phyloP scores from a whole-genome alignment of 441 rosid genomes.

The Manihot esculenta region DNA sequence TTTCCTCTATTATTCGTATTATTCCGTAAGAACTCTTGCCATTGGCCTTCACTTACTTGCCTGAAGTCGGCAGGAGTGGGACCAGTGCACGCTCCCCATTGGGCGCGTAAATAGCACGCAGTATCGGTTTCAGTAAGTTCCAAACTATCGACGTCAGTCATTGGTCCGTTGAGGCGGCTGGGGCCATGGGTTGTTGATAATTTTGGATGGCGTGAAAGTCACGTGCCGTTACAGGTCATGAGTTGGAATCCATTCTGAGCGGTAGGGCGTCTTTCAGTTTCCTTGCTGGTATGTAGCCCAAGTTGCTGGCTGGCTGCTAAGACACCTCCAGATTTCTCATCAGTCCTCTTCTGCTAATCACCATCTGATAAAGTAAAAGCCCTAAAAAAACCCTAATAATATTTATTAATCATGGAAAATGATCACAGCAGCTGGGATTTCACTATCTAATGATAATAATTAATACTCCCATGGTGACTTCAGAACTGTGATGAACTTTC shows the following conservation, averaged over 20 bases:
- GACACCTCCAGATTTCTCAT: too few species aligned
- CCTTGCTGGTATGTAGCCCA: neutral
- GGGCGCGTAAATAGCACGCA: neutral
- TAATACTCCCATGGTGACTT: too few species aligned
- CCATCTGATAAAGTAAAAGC: too few species aligned
- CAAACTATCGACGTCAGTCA: neutral
- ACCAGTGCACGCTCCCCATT: neutral
- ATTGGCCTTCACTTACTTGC: too few species aligned
- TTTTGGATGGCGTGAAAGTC: constrained; percentile 11
- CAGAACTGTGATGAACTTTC: too few species aligned
- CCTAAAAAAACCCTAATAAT: too few species aligned
- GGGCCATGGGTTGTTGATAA: neutral
- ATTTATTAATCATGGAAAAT: too few species aligned
- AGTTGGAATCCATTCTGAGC: constrained; percentile 17
- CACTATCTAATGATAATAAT: too few species aligned
- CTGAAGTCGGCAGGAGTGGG: neutral
- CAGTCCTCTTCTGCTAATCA: too few species aligned
- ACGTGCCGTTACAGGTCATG: constrained; percentile 10
- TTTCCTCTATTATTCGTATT: neutral
- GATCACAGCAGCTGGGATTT: too few species aligned
- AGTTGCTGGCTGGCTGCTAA: neutral
- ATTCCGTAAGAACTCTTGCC: neutral
- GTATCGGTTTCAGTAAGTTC: neutral
- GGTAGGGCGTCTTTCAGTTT: neutral
- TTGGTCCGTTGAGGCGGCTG: constrained; percentile 16